Evolutionary conservation across 2,329 filamentous ascomycete genomes (phyloP).

Genomic region (Cladophialophora bantiana): DNA sequence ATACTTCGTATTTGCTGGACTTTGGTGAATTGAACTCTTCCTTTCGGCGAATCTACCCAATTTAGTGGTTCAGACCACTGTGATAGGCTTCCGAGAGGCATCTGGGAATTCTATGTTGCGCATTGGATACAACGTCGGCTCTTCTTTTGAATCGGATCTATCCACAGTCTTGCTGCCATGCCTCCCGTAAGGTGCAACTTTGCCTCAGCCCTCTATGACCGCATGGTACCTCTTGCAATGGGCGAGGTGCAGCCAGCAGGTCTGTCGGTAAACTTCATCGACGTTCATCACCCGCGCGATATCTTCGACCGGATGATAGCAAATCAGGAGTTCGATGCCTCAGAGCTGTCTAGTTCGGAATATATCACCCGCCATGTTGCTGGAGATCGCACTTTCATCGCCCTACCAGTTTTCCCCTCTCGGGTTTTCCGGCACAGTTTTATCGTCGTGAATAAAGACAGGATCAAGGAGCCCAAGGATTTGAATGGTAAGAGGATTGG

Average conservation of each 20-base stretch:
- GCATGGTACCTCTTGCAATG: conserved; percentile 14
- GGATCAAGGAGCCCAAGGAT: conserved; percentile 44
- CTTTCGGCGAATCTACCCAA: background rate
- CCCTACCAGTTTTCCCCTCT: conserved; percentile 10
- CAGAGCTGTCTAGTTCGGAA: conserved; percentile 14
- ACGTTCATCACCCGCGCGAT: conserved; percentile 15
- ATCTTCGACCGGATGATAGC: conserved; percentile 19
- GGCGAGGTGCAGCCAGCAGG: conserved; percentile 17
- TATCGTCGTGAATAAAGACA: conserved; percentile 43
- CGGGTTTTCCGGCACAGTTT: conserved; percentile 15
- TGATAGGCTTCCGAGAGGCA: background rate
- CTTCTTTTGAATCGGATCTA: background rate
- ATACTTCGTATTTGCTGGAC: background rate
- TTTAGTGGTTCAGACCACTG: background rate
- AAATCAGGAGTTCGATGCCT: conserved; percentile 17
- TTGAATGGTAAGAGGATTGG: conserved; percentile 48
- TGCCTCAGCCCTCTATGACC: conserved; percentile 15
- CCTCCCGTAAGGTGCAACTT: conserved; percentile 15
- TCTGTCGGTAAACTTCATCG: conserved; percentile 11
- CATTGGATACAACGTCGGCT: background rate
- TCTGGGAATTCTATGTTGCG: background rate
- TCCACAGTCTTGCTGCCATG: background rate
- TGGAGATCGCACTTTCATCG: conserved; percentile 10
- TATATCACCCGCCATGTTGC: conserved; percentile 17
- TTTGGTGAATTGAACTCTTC: background rate